These are phyloP conservation scores for Hymenoscyphus repandus DNA, from an alignment of 2,329 filamentous ascomycete species.

Conservation along the genomic window DNA sequence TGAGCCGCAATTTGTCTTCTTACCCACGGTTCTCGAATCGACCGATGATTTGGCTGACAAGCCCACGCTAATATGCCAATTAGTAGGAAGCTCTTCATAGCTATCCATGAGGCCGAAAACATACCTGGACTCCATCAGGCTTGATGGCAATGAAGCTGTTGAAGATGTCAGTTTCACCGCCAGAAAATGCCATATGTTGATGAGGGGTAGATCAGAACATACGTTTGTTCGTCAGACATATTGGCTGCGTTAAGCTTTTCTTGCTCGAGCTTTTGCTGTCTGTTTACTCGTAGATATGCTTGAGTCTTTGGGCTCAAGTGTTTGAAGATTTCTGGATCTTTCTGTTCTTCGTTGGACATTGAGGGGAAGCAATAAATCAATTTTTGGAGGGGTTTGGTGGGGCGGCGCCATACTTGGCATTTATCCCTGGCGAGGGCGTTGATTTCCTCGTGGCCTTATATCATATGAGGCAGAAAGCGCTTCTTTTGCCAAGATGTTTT, in stretches of 20 bases:
- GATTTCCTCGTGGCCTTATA: not conserved
- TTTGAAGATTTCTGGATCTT: conserved; percentile 40
- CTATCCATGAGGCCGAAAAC: conserved; percentile 18
- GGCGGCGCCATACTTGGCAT: conserved; percentile 5
- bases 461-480: not conserved
- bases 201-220: conserved; percentile 22
- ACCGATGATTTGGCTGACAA: conserved; percentile 94
- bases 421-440: conserved; percentile 1
- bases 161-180: conserved; percentile 30
- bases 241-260: conserved; percentile 37
- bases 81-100: conserved; percentile 6
- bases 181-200: conserved; percentile 4
- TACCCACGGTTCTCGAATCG: conserved; percentile 97
- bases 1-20: conserved; percentile 30
- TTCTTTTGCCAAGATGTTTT: not conserved
- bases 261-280: conserved; percentile 30
- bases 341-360: conserved; percentile 21
- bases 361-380: conserved; percentile 7
- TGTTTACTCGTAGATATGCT: conserved; percentile 34
- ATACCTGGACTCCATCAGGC: conserved; percentile 98
- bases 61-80: conserved; percentile 67
- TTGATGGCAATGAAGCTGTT: conserved; percentile 99
- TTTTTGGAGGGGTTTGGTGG: conserved; percentile 19
- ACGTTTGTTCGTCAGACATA: conserved; percentile 87
- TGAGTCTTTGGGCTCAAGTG: conserved; percentile 43